phyloP scores from a whole-genome alignment of 805 yeast genomes.

The Blastobotrys mokoenaii region DNA sequence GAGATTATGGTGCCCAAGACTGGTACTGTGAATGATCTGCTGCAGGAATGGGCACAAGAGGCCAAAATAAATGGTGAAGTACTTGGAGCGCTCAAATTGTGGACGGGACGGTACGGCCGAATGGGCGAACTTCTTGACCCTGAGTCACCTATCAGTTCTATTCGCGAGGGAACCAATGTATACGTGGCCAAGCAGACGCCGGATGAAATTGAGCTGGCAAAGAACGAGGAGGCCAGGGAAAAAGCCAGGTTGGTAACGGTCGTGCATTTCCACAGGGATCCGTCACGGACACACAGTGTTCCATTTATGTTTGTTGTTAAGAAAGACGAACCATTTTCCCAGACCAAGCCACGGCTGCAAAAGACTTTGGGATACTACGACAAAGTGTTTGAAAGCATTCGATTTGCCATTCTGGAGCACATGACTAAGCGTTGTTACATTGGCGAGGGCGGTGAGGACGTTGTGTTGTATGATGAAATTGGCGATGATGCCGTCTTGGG shows the following conservation, averaged over 20 bases:
- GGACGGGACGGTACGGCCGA: slow-evolving; percentile 20
- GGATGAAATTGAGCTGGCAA: slow-evolving; percentile 24
- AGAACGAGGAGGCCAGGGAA: slow-evolving; percentile 21
- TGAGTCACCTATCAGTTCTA: slow-evolving; percentile 32
- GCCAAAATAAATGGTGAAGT: slow-evolving; percentile 41
- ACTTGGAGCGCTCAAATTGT: slow-evolving; percentile 29
- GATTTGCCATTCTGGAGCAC: slow-evolving; percentile 45
- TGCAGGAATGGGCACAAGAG: slow-evolving; percentile 49
- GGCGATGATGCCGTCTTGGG: slow-evolving; percentile 51
- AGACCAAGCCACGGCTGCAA: slow-evolving; percentile 60
- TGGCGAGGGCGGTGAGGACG: slow-evolving; percentile 8
- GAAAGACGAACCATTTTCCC: slow-evolving; percentile 55
- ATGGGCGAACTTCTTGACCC: slow-evolving; percentile 29
- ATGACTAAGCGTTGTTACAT: slow-evolving; percentile 25
- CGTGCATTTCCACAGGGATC: slow-evolving; percentile 67
- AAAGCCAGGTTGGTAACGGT: slow-evolving; percentile 49
- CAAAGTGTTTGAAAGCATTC: slow-evolving; percentile 70
- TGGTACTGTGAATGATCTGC: slow-evolving; percentile 46
- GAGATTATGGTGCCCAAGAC: slow-evolving; percentile 63
- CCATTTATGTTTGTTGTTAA: slow-evolving; percentile 73
- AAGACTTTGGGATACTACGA: slow-evolving; percentile 65
- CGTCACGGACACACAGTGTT: slow-evolving; percentile 63
- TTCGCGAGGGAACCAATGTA: slow-evolving; percentile 32
- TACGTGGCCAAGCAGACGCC: slow-evolving; percentile 43
- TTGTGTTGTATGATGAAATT: slow-evolving; percentile 48